Base-by-base conservation (phyloP, 2,329 filamentous ascomycete genomes). In the Monosporascus sp. region DNA sequence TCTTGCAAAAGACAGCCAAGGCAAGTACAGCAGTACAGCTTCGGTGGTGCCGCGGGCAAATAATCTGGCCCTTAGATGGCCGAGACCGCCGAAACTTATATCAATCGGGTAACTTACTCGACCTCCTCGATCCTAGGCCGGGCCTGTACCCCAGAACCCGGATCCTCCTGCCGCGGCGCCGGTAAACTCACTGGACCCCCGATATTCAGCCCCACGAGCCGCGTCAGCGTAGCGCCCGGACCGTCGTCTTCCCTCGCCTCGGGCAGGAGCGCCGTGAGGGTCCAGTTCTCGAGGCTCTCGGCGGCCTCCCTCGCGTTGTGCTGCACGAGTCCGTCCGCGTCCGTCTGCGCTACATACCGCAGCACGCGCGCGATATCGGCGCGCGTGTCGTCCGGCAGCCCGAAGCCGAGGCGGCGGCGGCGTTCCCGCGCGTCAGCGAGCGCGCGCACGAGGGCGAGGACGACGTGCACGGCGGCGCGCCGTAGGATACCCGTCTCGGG, bases 301-400 rank as follows among this genome's bases (percentile, higher is more conserved):
- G 84, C 67, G n/a, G 86, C 84, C 60, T 85, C 85, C 35, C 70
- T 72, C 2, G 86, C 86, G 67, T 91, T 86, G 60, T 85, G 78
- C 57, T 78, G 78, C 11, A 89, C 87, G 43, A 91, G 70, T 0
- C 80, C 85, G 64, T 91, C 88, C 24, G 76, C 78, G 67, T 91
- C 88, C 24, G 82, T 85, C 40, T 72, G 75, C 7, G 77, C 76
- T n/a, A 88, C 76, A 67, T 89, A 91, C 50, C 71, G 69, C 41
- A 91, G 65, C 9, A 86, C 79, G 48, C 80, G 75, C 60, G 78
- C 68, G n/a, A 90, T 78, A 51, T 89, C 84, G 28, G 78, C 74
- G 49, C 81, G 75, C 62, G 80, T 85, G 56, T 75, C 70, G 17
- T 77, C 73, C 2, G 76, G 79, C 43, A 85, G 70, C 1, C 78